phyloP scores from a whole-genome alignment of 2,329 filamentous ascomycete genomes.

The Teratosphaeria destructans region DNA sequence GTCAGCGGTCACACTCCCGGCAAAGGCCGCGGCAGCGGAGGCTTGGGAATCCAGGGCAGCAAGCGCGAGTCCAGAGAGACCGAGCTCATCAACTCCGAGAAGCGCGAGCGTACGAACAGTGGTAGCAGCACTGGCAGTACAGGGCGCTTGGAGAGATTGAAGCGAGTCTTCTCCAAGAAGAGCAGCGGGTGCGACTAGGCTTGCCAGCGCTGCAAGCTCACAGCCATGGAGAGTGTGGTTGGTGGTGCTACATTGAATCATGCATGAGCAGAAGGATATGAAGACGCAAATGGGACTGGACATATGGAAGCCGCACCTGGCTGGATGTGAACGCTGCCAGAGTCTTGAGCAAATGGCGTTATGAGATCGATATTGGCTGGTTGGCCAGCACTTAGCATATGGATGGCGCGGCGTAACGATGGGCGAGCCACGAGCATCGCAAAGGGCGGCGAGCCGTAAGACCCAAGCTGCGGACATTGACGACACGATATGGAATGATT shows the following conservation, averaged over 20 bases:
- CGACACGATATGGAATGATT: not conserved
- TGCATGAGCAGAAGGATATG: not conserved
- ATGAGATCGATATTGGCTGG: not conserved
- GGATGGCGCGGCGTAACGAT: not conserved
- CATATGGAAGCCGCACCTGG: not conserved
- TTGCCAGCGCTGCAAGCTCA: not conserved
- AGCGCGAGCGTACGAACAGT: conserved; percentile 9
- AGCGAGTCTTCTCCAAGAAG: conserved; percentile 7
- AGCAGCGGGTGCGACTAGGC: conserved; percentile 4
- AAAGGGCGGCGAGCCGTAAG: not conserved
- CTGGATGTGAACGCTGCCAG: not conserved
- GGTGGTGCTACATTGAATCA: not conserved
- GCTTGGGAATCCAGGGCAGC: not conserved
- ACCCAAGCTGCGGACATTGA: not conserved
- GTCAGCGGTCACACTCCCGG: not conserved
- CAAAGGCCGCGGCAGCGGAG: not conserved
- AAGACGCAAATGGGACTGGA: not conserved
- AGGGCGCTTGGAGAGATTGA: conserved; percentile 3
- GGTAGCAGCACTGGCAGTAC: conserved; percentile 1
- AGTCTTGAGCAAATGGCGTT: not conserved
- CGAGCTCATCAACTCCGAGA: conserved; percentile 1
- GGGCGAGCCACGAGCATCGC: not conserved
- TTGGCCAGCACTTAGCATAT: not conserved
- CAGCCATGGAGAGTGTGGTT: not conserved
- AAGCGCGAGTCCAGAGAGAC: not conserved